These are phyloP conservation scores for Ceratocystiopsis brevicomis DNA, from an alignment of 2,329 filamentous ascomycete genomes.

Conservation along the genomic window DNA sequence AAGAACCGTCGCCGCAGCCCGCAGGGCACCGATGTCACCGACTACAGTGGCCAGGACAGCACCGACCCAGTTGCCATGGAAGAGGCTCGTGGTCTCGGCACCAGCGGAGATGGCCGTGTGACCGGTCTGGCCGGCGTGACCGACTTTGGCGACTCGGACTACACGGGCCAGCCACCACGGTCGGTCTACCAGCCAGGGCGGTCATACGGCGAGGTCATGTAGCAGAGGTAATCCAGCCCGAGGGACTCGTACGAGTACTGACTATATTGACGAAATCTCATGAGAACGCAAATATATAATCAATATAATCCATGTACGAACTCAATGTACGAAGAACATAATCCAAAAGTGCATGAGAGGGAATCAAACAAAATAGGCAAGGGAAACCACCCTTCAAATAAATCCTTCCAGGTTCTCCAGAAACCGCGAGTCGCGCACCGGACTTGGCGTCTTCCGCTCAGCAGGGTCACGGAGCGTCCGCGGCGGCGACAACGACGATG, in stretches of 20 bases:
- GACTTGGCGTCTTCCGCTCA: slow-evolving; percentile 18
- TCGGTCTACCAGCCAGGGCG: too few relatives aligned
- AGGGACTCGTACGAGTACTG: too few relatives aligned
- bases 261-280: too few relatives aligned
- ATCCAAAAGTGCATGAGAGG: neutral
- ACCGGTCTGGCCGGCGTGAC: neutral
- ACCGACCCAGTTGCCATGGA: neutral
- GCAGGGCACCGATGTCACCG: slow-evolving; percentile 1
- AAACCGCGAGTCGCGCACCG: slow-evolving; percentile 29
- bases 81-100: neutral
- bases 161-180: slow-evolving; percentile 1
- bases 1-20: too few relatives aligned
- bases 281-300: neutral
- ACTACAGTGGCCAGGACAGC: neutral
- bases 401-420: slow-evolving; percentile 24
- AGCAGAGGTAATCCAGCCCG: too few relatives aligned
- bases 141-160: too few relatives aligned
- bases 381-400: neutral
- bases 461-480: slow-evolving; percentile 11
- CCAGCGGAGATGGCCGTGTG: neutral
- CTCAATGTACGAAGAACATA: too few relatives aligned
- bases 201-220: too few relatives aligned
- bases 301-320: too few relatives aligned
- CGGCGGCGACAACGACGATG: slow-evolving; percentile 12
- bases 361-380: neutral